Evolutionary conservation across 1,284 basidiomycete genomes (phyloP).

Genomic region (Athelia sp.): DNA sequence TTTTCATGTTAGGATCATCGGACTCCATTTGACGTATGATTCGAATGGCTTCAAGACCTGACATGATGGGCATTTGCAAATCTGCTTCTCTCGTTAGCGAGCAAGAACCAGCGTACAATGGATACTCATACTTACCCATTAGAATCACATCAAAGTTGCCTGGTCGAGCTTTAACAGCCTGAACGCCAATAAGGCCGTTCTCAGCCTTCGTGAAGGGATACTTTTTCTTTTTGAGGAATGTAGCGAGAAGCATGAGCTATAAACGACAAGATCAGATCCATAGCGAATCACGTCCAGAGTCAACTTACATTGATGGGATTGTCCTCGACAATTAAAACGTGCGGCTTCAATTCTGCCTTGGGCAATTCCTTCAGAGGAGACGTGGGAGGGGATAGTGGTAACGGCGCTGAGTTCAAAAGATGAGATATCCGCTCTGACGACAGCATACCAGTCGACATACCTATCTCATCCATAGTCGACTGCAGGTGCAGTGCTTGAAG

Average conservation of each 20-base stretch:
- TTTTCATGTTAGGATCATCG: background rate
- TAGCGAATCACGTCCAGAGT: background rate
- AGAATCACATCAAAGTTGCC: conserved; percentile 1
- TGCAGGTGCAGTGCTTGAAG: too few species aligned
- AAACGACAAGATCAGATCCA: background rate
- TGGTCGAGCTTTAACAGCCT: background rate
- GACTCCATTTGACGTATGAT: background rate
- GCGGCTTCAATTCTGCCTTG: background rate
- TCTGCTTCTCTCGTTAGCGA: too few species aligned
- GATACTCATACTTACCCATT: background rate
- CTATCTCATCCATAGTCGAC: too few species aligned
- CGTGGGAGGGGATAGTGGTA: too few species aligned
- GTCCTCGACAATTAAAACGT: conserved; percentile 1
- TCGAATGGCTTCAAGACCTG: background rate
- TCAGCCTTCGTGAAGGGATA: conserved; percentile 1
- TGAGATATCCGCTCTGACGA: too few species aligned
- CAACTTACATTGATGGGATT: background rate
- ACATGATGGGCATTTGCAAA: conserved; percentile 1
- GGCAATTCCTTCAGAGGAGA: too few species aligned
- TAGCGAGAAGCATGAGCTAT: conserved; percentile 1
- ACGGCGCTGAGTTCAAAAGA: too few species aligned
- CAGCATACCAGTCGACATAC: too few species aligned
- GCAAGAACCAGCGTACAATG: too few species aligned
- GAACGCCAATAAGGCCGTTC: background rate
- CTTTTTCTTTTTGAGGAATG: background rate